phyloP scores from a whole-genome alignment of 169 alveolate species.

The Pseudocohnilembus persalinus region DNA sequence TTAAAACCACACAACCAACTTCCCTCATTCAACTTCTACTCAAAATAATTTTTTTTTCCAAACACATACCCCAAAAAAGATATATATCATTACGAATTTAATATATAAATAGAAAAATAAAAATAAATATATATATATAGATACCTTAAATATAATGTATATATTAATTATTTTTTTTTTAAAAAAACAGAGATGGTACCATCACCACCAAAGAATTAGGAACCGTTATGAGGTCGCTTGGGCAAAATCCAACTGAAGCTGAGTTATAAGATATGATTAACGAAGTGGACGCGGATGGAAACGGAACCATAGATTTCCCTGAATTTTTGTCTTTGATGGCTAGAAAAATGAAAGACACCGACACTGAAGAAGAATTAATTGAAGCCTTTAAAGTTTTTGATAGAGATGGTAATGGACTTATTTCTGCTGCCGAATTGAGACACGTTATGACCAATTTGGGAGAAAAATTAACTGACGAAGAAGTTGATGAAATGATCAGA shows the following conservation, averaged over 20 bases:
- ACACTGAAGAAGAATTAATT: constrained; percentile 98
- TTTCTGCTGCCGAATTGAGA: constrained; percentile 98
- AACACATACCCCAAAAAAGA: too few species aligned
- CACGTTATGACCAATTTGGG: constrained; percentile 99
- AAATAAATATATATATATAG: too few species aligned
- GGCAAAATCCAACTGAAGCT: constrained; percentile 85
- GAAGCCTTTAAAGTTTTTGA: constrained; percentile 98
- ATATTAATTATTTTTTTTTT: too few species aligned
- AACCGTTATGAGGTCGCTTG: constrained; percentile 88
- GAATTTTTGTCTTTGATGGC: constrained; percentile 99
- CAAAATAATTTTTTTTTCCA: too few species aligned
- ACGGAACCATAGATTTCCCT: constrained; percentile 97
- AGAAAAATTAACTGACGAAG: constrained; percentile 98
- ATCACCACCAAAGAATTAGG: constrained; percentile 89
- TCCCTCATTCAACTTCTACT: too few species aligned
- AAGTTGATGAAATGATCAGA: constrained; percentile 99
- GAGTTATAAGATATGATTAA: constrained; percentile 86
- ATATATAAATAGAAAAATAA: too few species aligned
- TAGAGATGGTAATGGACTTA: constrained; percentile 97
- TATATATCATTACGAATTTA: too few species aligned
- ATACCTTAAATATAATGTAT: too few species aligned
- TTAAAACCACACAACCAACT: too few species aligned
- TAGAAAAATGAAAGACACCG: constrained; percentile 99
- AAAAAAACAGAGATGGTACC: constrained; percentile 90
- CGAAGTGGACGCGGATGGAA: constrained; percentile 84